Conservation (phyloP, 2,329 filamentous ascomycete species). For the Dichotomopilus funicola region DNA sequence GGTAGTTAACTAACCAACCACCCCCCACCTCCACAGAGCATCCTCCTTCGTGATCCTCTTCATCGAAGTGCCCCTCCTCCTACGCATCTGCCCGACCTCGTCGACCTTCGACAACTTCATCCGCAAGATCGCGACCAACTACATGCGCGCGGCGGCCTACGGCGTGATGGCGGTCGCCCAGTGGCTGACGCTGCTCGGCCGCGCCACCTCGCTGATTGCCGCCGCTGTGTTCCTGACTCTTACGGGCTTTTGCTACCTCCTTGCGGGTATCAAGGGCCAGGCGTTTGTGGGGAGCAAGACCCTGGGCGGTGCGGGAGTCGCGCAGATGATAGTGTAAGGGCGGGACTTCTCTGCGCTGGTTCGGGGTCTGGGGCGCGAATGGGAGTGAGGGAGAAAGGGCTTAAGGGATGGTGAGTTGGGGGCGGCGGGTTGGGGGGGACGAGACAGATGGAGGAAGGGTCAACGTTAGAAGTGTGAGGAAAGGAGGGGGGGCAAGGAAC, state of each 20-base stretch:
- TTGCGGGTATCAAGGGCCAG: constrained; percentile 76
- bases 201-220: constrained; percentile 70
- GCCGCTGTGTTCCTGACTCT: constrained; percentile 75
- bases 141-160: constrained; percentile 90
- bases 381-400: not conserved
- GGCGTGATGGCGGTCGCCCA: constrained; percentile 71
- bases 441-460: too few species aligned
- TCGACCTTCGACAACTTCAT: constrained; percentile 81
- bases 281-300: constrained; percentile 92
- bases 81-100: constrained; percentile 96
- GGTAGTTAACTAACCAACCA: not conserved
- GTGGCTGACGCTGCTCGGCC: constrained; percentile 68
- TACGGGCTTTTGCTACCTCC: constrained; percentile 71
- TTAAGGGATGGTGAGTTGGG: not conserved
- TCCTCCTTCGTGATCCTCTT: constrained; percentile 72
- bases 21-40: constrained; percentile 39
- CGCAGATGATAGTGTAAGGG: constrained; percentile 87
- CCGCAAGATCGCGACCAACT: constrained; percentile 90
- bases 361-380: not conserved
- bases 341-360: not conserved
- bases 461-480: too few species aligned
- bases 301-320: constrained; percentile 84
- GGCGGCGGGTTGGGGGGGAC: not conserved
- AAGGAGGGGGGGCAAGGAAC: too few species aligned
- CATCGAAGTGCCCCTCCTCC: constrained; percentile 84